A percentile compares a stretch with the other conserved stretches of the same genome.
Conservation (phyloP, 2,329 filamentous ascomycete species). For the Ceratocystis colombiana region DNA sequence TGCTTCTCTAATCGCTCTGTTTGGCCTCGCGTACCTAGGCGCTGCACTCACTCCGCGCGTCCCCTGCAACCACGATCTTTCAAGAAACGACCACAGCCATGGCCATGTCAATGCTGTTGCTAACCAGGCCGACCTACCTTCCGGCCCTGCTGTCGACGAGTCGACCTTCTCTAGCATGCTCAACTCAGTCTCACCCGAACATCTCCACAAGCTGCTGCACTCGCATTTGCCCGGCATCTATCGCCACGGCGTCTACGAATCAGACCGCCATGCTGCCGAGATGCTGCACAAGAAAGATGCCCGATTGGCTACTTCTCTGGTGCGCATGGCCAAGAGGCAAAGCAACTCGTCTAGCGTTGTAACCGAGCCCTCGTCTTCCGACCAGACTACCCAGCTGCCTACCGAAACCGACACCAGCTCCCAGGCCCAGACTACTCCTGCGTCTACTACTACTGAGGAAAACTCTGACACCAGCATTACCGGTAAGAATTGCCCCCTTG, state of each 20-base stretch:
- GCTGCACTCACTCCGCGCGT: slow-evolving; percentile 17
- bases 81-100: background rate
- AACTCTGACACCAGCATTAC: slow-evolving; percentile 27
- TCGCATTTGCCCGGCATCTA: slow-evolving; percentile 52
- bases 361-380: slow-evolving; percentile 27
- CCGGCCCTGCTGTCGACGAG: slow-evolving; percentile 16
- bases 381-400: slow-evolving; percentile 19
- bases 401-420: slow-evolving; percentile 20
- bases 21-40: slow-evolving; percentile 20
- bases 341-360: slow-evolving; percentile 35
- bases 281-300: slow-evolving; percentile 52
- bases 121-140: slow-evolving; percentile 5
- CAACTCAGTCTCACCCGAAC: slow-evolving; percentile 46
- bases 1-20: slow-evolving; percentile 18
- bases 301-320: slow-evolving; percentile 50
- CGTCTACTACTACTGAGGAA: slow-evolving; percentile 30
- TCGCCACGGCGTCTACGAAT: slow-evolving; percentile 57
- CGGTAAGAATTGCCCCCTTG: slow-evolving; percentile 14
- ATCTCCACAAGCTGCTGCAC: slow-evolving; percentile 58
- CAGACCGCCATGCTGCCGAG: slow-evolving; percentile 54
- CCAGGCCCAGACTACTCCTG: slow-evolving; percentile 21
- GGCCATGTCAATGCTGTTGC: background rate
- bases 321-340: slow-evolving; percentile 54
- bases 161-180: slow-evolving; percentile 33
- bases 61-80: slow-evolving; percentile 6